Conservation (phyloP, 345 rosid genomes). For the Syzygium aromaticum region DNA sequence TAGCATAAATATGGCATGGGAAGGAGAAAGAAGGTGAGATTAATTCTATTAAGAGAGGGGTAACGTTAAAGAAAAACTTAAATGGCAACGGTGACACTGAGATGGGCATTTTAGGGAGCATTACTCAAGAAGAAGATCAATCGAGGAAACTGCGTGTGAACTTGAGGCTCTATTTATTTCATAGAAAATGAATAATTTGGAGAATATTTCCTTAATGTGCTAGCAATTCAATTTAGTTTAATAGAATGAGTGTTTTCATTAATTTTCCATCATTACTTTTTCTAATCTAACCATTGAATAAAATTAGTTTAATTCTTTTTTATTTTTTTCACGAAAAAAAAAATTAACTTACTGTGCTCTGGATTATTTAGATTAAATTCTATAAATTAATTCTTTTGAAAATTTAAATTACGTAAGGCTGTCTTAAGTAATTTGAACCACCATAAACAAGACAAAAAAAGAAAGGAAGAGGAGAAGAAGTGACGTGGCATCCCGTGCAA, state of each 20-base stretch:
- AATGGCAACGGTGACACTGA: neutral
- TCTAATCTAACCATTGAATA: neutral
- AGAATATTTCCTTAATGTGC: neutral
- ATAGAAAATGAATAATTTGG: neutral
- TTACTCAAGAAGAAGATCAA: constrained; percentile 42
- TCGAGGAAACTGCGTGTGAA: constrained; percentile 44
- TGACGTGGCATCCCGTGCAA: neutral
- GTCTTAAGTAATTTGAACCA: neutral
- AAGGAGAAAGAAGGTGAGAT: neutral
- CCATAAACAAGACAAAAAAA: neutral
- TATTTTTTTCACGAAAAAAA: neutral
- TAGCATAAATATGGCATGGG: neutral
- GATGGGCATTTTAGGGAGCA: constrained; percentile 21
- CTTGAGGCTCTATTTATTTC: neutral
- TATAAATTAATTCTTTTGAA: neutral
- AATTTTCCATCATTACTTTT: neutral
- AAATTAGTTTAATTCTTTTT: neutral
- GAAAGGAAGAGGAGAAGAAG: neutral
- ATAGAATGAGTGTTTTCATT: neutral
- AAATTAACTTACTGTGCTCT: neutral
- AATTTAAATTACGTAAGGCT: neutral
- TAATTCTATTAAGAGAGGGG: neutral
- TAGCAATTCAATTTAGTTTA: neutral
- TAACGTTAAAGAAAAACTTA: neutral
- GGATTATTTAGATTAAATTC: neutral